A percentile compares a stretch with the other conserved stretches of the same genome.
Conservation (phyloP, 495 filamentous ascomycete genomes). For the Sporormia fimetaria region DNA sequence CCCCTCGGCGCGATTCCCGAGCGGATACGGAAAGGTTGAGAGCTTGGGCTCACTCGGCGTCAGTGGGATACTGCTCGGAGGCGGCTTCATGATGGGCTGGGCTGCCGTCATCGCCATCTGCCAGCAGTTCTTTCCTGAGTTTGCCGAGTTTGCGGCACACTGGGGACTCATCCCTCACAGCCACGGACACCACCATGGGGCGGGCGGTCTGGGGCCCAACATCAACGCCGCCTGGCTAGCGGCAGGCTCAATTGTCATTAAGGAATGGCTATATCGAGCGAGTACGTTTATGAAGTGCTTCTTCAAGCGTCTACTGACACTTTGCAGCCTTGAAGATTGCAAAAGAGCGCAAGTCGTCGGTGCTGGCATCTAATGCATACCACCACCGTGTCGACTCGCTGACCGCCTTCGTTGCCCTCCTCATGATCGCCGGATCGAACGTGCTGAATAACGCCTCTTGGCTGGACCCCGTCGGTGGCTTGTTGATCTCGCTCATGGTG, state of each 20-base stretch:
- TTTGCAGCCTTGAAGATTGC: conserved; percentile 78
- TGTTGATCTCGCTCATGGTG: conserved; percentile 85
- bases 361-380: conserved; percentile 91
- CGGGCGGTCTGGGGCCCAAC: conserved; percentile 55
- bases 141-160: conserved; percentile 48
- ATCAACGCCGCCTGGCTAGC: conserved; percentile 93
- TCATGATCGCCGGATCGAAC: conserved; percentile 82
- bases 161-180: conserved; percentile 51
- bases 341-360: conserved; percentile 84
- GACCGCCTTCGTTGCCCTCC: conserved; percentile 82
- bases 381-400: conserved; percentile 95
- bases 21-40: conserved; percentile 95
- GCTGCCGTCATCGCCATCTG: conserved; percentile 63
- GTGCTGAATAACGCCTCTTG: conserved; percentile 70
- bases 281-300: conserved; percentile 54
- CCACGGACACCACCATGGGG: conserved; percentile 45
- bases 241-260: conserved; percentile 77
- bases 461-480: conserved; percentile 90
- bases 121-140: conserved; percentile 67
- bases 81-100: conserved; percentile 83
- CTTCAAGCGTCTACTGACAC: conserved; percentile 16
- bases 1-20: conserved; percentile 70
- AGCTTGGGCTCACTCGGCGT: conserved; percentile 88
- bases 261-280: conserved; percentile 93
- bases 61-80: conserved; percentile 73